These are phyloP conservation scores for Apiotrichum sp. DNA, from an alignment of 1,284 basidiomycete species.

Conservation along the genomic window DNA sequence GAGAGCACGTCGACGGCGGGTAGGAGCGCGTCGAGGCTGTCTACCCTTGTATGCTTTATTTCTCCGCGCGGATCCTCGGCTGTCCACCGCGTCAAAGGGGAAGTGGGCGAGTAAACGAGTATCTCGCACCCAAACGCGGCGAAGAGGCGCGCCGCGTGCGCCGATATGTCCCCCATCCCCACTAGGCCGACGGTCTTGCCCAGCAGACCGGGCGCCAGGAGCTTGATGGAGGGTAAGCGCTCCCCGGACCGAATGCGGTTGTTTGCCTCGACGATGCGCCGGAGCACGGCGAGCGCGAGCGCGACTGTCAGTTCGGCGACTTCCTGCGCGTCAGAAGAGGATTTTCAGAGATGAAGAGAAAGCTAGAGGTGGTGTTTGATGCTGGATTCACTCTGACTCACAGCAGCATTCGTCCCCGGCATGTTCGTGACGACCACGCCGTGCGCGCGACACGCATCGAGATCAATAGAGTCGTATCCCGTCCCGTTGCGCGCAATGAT, in stretches of 20 bases:
- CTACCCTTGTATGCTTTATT: slow-evolving; percentile 51
- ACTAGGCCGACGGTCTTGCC: slow-evolving; percentile 45
- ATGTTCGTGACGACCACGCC: slow-evolving; percentile 57
- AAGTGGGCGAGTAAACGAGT: slow-evolving; percentile 47
- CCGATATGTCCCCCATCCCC: slow-evolving; percentile 49
- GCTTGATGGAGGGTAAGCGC: slow-evolving; percentile 52
- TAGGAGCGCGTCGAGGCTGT: slow-evolving; percentile 45
- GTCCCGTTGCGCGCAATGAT: slow-evolving; percentile 36
- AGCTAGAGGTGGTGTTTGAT: too few relatives aligned
- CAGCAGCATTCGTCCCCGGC: slow-evolving; percentile 46
- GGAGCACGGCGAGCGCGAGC: slow-evolving; percentile 53
- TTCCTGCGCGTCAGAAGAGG: slow-evolving; percentile 47
- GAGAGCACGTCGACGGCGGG: slow-evolving; percentile 47
- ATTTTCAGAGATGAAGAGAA: too few relatives aligned
- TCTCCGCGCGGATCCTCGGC: slow-evolving; percentile 16
- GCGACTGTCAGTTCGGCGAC: slow-evolving; percentile 54
- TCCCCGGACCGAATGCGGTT: slow-evolving; percentile 55
- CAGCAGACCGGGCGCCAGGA: slow-evolving; percentile 44
- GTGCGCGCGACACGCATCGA: slow-evolving; percentile 48
- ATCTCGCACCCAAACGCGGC: slow-evolving; percentile 38
- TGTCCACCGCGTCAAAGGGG: slow-evolving; percentile 34
- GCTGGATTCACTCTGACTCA: slow-evolving; percentile 2
- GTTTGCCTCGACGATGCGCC: slow-evolving; percentile 55
- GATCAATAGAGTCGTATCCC: slow-evolving; percentile 37
- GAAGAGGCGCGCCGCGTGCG: slow-evolving; percentile 39